Base-by-base conservation (phyloP, 768 basidiomycete species). In the Hypholoma sublateritium region DNA sequence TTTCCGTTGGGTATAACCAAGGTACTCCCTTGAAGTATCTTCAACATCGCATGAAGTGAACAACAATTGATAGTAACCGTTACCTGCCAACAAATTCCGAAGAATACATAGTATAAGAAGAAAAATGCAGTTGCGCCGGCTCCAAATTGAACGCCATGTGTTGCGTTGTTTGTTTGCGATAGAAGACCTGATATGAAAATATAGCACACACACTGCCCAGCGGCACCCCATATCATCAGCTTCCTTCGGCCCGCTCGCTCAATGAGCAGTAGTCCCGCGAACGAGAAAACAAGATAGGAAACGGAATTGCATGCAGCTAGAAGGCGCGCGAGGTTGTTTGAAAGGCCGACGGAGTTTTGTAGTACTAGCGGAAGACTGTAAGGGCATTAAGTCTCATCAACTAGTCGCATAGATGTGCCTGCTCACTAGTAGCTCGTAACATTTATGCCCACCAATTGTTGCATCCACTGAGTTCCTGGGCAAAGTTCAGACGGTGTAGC, bases 191-290 rank as follows among this genome's bases (percentile, higher is more conserved):
- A 70, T 50, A 81, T 80, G 56, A 75, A 72, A 42, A 74, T 68
- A 61, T 79, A 80, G 58, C 78, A 82, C 44, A 79, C 59, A 55
- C 74, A 76, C 65, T 80, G 80, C 24, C 79, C 79, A 3, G 75
- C 76, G 11, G 80, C 80, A 36, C 80, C 80, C 74, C 76, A 81
- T 72, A 82, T 80, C 78, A 82, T 79, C 24, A 82, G 64, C 59
- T 78, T 79, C 25, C 80, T 72, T 34, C 80, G 70, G 4, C 80
- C 80, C 0, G 75, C 77, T 42, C 69, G 76, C 56, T 82, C 80
- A 56, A 81, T 80, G 32, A 81, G 70, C 17, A 74, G 57, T 28
- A 81, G 65, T 2, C 80, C 79, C 2, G 68, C 63, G 62, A 81
- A 80, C 2, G 80, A 77, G 60, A 81, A 80, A 14, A 76, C 14